Evolutionary conservation across 108 stramenopile genomes (phyloP), one percentile per base, ranked within the genome.

Genomic region (Cylindrotheca closterium): DNA sequence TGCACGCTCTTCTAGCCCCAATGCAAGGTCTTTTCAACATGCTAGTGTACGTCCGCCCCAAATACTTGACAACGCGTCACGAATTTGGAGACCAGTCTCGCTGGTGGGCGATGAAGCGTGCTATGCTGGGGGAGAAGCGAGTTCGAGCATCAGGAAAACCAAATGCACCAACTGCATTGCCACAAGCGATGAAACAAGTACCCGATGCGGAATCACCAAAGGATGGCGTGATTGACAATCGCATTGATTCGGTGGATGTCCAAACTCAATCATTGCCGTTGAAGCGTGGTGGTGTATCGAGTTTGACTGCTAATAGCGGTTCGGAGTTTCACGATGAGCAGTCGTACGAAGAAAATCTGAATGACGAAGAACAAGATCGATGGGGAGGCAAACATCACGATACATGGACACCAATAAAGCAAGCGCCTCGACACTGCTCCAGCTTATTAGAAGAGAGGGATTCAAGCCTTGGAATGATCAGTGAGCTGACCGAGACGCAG

Each of bases 21-120:
- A 22, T 78, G 34, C 82, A 83, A 54, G 82, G 82, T 24, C 77
- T 82, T 51, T 77, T 82, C 58, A 82, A 82, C 48, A 32, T 66
- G 27, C 51, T 79, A 26, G 62, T 82, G 19, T 82, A 77, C 63
- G 37, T 63, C 33, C 45, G 77, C 30, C 81, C 81, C 2, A 52
- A 65, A 52, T 79, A 79, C 55, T 47, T 76, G 51, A 63, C 71
- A 46, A 29, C 34, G 28, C 71, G 60, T 46, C 12, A 17, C 17
- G 45, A 22, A 2, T 57, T 31, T 30, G 30, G 30, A 2, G 31
- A 30, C 1, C 8, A 27, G 4, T 57, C 55, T 30, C 29, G 29
- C 29, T 2, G n/a, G 1, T 18, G 27, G 30, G 55, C 30, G 1
- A 32, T 57, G 12, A 12, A 3, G 10, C 37, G 37, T 42, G 37